These are phyloP conservation scores for Fusarium nurragi DNA, from an alignment of 2,329 filamentous ascomycete species.

Conservation along the genomic window DNA sequence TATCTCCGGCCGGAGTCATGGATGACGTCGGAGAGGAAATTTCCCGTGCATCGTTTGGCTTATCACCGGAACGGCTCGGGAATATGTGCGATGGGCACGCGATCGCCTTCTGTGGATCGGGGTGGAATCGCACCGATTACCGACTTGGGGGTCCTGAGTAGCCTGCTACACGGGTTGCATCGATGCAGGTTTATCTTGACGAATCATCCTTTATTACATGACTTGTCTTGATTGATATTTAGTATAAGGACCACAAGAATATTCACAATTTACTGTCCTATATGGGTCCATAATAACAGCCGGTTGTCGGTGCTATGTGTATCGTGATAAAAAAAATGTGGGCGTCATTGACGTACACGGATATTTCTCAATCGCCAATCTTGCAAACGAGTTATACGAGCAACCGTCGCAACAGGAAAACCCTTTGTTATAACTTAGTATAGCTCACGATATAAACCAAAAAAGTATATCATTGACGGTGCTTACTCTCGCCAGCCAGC, in stretches of 20 bases:
- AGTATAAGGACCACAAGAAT: neutral
- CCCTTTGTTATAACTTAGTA: neutral
- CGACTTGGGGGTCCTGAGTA: neutral
- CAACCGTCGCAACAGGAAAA: neutral
- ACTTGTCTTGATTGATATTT: too few relatives aligned
- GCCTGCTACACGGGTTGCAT: neutral
- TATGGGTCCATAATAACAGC: neutral
- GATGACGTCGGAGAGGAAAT: constrained; percentile 42
- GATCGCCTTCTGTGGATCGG: constrained; percentile 26
- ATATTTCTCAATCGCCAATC: neutral
- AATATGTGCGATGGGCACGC: constrained; percentile 33
- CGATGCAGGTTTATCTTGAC: neutral
- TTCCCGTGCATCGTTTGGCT: constrained; percentile 21
- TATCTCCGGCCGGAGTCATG: constrained; percentile 17
- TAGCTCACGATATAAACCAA: neutral
- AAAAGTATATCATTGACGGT: neutral
- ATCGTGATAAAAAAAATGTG: neutral
- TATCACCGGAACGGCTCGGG: constrained; percentile 41
- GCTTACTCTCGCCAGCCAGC: neutral
- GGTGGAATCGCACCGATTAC: constrained; percentile 19
- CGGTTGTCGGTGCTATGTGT: neutral
- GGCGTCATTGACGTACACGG: neutral
- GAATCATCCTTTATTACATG: neutral
- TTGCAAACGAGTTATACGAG: neutral
- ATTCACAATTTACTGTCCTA: neutral